Evolutionary conservation across 139 green algal species (phyloP), one percentile per base, ranked within the genome.

Genomic region (Raphidocelis subcapitata): DNA sequence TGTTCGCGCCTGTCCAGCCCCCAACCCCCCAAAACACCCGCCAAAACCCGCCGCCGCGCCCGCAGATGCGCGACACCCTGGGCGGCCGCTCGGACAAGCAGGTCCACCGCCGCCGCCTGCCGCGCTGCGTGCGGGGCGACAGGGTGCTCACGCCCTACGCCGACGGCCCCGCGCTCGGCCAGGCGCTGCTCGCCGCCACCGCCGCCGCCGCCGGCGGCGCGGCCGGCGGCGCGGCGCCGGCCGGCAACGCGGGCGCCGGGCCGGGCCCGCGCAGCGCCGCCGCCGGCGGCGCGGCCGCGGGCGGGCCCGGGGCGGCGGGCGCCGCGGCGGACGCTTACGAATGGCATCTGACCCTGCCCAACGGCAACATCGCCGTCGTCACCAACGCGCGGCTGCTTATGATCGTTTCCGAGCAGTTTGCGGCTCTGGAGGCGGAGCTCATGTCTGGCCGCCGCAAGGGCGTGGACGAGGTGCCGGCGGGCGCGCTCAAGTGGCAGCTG

Each of bases 291-390:
- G 35, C 35, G 46, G 69, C 57, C 47, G 33, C 52, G 35, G 47
- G 31, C 18, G 31, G 3, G 21, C 8, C 28, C 21, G 41, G 41
- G 28, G 44, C 46, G n/a, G 65, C 20, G 35, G 62, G 15, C 8
- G 59, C 5, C 0, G 24, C 65, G 5, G 37, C 23, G 12, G 83
- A 89, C 44, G 68, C 67, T 21, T 97, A 97, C 44, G 93, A 97
- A 73, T 77, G 88, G 55, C 93, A 97, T 77, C 87, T 89, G 68
- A 55, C 91, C 64, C 83, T 97, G 68, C 90, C 90, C 3, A 73
- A 84, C 0, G 70, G 85, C 28, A 73, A 74, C 5, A 88, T 93
- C 37, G 62, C 88, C 29, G 65, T 97, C 47, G 77, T 96, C 63
- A 97, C 90, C 35, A 89, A 88, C 69, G 63, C 57, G 33, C 69